Evolutionary conservation across 148 eudicot genomes (phyloP).

Genomic region (Fagopyrum esculentum): DNA sequence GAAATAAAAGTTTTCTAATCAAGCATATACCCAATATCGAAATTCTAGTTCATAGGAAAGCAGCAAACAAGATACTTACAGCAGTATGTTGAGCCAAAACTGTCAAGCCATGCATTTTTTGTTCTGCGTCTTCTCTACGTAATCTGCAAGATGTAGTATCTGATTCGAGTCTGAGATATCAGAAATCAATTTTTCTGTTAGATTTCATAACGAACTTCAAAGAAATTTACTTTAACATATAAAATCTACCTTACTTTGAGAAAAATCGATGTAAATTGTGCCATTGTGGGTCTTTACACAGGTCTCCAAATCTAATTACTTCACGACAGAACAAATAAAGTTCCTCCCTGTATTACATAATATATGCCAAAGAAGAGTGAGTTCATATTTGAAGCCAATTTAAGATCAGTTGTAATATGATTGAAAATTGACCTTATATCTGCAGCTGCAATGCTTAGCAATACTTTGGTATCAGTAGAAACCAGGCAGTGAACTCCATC

Average conservation of each 20-base stretch:
- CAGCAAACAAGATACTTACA: conserved; percentile 36
- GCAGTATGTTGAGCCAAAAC: conserved; percentile 74
- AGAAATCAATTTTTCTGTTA: background rate
- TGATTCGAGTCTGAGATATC: conserved; percentile 47
- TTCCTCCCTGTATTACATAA: conserved; percentile 11
- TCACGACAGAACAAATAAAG: conserved; percentile 60
- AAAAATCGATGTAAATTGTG: conserved; percentile 82
- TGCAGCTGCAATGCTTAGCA: conserved; percentile 66
- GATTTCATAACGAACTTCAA: background rate
- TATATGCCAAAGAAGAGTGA: background rate
- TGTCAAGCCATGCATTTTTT: conserved; percentile 62
- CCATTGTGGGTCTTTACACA: conserved; percentile 97
- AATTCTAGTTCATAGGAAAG: background rate
- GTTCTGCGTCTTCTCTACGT: conserved; percentile 52
- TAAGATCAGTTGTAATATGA: background rate
- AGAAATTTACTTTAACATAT: background rate
- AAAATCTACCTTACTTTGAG: conserved; percentile 47
- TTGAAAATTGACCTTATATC: conserved; percentile 61
- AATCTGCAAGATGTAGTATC: conserved; percentile 39
- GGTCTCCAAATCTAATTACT: conserved; percentile 86
- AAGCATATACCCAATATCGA: background rate
- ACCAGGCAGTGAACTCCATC: conserved; percentile 70
- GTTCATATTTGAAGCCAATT: background rate
- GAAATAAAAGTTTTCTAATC: background rate
- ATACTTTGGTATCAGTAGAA: conserved; percentile 62